Percentiles rank a stretch among this genome's conserved stretches.
Evolutionary conservation across 1,284 basidiomycete species (phyloP).

Genomic region (Puccinia hordei): DNA sequence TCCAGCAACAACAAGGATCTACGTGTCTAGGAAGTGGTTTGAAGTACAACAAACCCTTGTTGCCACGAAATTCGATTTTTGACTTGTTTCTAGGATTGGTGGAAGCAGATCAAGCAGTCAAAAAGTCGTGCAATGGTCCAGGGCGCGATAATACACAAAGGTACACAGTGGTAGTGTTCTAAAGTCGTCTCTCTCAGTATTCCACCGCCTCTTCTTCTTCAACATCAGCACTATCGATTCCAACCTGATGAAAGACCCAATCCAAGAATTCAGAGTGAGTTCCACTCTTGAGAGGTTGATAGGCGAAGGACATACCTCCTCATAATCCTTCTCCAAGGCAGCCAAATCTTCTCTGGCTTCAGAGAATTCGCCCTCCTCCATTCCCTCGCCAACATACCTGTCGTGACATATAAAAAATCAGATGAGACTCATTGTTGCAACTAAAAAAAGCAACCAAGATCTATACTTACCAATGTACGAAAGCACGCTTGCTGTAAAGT

Average conservation of each 20-base stretch:
- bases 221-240: slow-evolving; percentile 37
- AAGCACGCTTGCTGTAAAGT: slow-evolving; percentile 66
- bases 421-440: too few relatives aligned
- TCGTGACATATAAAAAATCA: slow-evolving; percentile 56
- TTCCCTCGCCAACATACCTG: slow-evolving; percentile 87
- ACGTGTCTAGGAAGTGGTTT: too few relatives aligned
- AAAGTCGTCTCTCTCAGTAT: slow-evolving; percentile 13
- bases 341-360: slow-evolving; percentile 97
- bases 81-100: too few relatives aligned
- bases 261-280: not conserved
- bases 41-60: too few relatives aligned
- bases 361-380: slow-evolving; percentile 98
- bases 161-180: not conserved
- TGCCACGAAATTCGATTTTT: too few relatives aligned
- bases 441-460: slow-evolving; percentile 56
- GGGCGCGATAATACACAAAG: not conserved
- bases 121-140: not conserved
- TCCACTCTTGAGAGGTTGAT: not conserved
- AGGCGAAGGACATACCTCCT: slow-evolving; percentile 43
- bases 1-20: too few relatives aligned
- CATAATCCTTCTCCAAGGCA: slow-evolving; percentile 79
- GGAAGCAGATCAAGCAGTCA: too few relatives aligned
- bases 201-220: slow-evolving; percentile 28
- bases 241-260: not conserved
- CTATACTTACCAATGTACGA: slow-evolving; percentile 73